Evolutionary conservation across 495 filamentous ascomycete genomes (phyloP).

Genomic region (Penicillium lividum): DNA sequence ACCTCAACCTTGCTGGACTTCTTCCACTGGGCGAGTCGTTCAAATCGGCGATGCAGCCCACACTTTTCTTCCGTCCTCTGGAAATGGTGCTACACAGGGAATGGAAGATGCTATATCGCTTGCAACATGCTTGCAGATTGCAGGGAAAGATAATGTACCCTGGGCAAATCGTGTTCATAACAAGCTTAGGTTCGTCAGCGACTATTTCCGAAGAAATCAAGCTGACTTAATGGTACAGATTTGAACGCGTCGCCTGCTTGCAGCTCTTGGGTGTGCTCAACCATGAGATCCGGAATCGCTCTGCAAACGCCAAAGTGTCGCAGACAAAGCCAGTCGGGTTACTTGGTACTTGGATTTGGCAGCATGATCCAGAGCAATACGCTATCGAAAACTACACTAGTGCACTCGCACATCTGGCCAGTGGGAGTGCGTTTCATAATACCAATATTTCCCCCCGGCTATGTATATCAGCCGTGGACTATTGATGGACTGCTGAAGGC

Average conservation of each 20-base stretch:
- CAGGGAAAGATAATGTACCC: constrained; percentile 50
- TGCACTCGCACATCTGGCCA: constrained; percentile 9
- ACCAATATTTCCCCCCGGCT: constrained; percentile 20
- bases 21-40: constrained; percentile 53
- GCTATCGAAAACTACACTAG: constrained; percentile 18
- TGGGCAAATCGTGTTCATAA: constrained; percentile 19
- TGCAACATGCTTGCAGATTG: constrained; percentile 57
- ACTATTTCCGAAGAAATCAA: background rate
- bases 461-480: constrained; percentile 20
- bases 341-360: constrained; percentile 20
- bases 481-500: constrained; percentile 18
- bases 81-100: constrained; percentile 67
- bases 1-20: constrained; percentile 33
- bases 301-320: constrained; percentile 5
- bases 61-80: constrained; percentile 67
- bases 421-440: constrained; percentile 17
- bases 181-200: constrained; percentile 13
- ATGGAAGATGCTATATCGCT: constrained; percentile 70
- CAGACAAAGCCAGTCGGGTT: constrained; percentile 10
- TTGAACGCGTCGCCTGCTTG: constrained; percentile 7
- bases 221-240: background rate
- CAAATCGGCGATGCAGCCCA: constrained; percentile 73
- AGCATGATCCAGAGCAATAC: constrained; percentile 24
- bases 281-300: constrained; percentile 7
- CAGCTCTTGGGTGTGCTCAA: constrained; percentile 6